Conservation (phyloP, 75 land plant genomes). For the Cupressus sempervirens region DNA sequence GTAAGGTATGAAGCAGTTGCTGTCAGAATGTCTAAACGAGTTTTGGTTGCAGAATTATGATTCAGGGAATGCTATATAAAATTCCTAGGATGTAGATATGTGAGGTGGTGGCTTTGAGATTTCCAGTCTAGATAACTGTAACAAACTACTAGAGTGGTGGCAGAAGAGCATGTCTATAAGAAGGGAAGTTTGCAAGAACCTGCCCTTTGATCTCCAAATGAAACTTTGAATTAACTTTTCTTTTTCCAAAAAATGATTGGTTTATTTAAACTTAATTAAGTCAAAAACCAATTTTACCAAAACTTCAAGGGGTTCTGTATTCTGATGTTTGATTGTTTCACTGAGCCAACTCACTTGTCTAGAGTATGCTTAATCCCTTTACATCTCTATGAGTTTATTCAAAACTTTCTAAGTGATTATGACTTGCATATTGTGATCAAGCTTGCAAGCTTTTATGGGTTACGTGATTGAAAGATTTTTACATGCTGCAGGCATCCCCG, state of each 20-base stretch:
- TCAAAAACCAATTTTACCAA: neutral
- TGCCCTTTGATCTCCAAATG: neutral
- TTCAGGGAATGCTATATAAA: neutral
- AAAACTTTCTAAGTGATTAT: neutral
- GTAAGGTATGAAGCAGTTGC: slow-evolving; percentile 39
- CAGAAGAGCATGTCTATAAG: neutral
- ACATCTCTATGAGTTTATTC: neutral
- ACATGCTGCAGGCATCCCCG: slow-evolving; percentile 43
- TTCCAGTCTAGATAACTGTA: neutral
- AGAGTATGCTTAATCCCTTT: neutral
- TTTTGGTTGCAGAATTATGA: neutral
- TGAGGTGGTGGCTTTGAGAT: neutral
- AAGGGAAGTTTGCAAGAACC: neutral
- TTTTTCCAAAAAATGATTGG: neutral
- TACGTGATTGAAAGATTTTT: neutral
- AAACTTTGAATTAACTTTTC: neutral
- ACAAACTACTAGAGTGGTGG: neutral
- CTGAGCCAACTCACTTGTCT: neutral
- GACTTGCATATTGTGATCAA: neutral
- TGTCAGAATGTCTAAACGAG: neutral
- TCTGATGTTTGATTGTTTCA: neutral
- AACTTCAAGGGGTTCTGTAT: neutral
- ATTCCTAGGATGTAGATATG: neutral
- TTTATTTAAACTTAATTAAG: neutral
- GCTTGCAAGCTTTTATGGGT: neutral